Evolutionary conservation across 108 stramenopile genomes (phyloP).

Genomic region (Bacterosira constricta): DNA sequence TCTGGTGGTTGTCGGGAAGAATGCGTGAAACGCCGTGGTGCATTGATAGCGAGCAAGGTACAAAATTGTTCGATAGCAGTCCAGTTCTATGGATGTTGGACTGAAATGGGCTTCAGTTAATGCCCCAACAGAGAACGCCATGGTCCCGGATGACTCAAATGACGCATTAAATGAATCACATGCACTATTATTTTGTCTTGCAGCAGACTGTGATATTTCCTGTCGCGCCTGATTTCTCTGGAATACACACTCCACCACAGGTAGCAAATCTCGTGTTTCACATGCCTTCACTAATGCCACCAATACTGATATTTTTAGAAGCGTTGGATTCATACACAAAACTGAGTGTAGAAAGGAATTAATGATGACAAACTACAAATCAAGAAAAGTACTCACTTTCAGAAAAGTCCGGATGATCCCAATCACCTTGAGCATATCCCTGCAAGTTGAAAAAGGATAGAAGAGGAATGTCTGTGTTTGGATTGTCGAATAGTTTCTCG

Average conservation of each 20-base stretch:
- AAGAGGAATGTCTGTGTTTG: slow-evolving; percentile 58
- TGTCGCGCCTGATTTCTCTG: slow-evolving; percentile 54
- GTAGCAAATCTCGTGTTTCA: slow-evolving; percentile 79
- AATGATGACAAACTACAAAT: not conserved
- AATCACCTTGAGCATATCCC: slow-evolving; percentile 69
- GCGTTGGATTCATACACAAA: not conserved
- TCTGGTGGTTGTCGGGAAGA: slow-evolving; percentile 51
- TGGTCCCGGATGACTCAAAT: slow-evolving; percentile 33
- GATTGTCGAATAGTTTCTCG: slow-evolving; percentile 47
- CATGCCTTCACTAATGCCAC: slow-evolving; percentile 81
- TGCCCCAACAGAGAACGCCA: slow-evolving; percentile 13
- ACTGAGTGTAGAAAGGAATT: no score
- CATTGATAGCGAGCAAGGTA: slow-evolving; percentile 88
- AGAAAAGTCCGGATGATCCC: slow-evolving; percentile 83
- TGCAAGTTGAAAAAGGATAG: slow-evolving; percentile 77
- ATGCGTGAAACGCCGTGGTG: slow-evolving; percentile 73
- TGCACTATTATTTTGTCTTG: slow-evolving; percentile 4
- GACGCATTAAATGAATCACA: slow-evolving; percentile 16
- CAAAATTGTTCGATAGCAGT: slow-evolving; percentile 78
- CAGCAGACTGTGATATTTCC: no score
- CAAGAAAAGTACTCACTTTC: slow-evolving; percentile 25
- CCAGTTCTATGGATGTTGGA: slow-evolving; percentile 46
- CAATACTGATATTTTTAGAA: slow-evolving; percentile 35
- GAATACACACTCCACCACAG: slow-evolving; percentile 72
- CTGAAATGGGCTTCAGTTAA: slow-evolving; percentile 2